phyloP scores from a whole-genome alignment of 495 filamentous ascomycete species.

The Lasiosphaeris hirsuta region DNA sequence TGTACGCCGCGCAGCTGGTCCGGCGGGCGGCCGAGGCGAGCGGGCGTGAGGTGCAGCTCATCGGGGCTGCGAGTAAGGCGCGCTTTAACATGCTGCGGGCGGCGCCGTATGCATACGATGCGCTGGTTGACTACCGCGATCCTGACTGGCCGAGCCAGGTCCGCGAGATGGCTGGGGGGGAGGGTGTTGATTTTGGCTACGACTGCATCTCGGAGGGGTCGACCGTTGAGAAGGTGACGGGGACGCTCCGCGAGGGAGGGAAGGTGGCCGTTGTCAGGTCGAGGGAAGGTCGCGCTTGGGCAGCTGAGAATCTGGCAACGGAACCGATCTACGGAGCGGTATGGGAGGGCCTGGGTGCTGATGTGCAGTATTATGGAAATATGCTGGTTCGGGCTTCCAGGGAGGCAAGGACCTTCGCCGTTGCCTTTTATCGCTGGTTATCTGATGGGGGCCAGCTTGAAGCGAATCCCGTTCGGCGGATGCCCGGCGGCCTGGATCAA shows the following conservation, averaged over 20 bases:
- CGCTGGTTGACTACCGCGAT: conserved; percentile 56
- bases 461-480: conserved; percentile 33
- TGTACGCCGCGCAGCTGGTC: conserved; percentile 40
- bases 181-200: conserved; percentile 28
- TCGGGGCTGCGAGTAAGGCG: conserved; percentile 33
- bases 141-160: conserved; percentile 50
- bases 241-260: conserved; percentile 11
- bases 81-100: conserved; percentile 22
- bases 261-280: conserved; percentile 34
- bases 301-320: conserved; percentile 18
- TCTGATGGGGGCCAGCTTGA: conserved; percentile 18
- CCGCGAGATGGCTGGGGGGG: conserved; percentile 27
- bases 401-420: conserved; percentile 31
- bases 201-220: conserved; percentile 43
- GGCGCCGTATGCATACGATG: conserved; percentile 42
- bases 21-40: conserved; percentile 13
- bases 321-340: conserved; percentile 39
- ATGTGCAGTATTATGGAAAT: conserved; percentile 27
- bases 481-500: conserved; percentile 40
- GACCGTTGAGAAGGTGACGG: conserved; percentile 19
- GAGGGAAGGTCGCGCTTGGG: conserved; percentile 29
- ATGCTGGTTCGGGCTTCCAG: conserved; percentile 10
- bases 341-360: conserved; percentile 41
- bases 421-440: conserved; percentile 34
- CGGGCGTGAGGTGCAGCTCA: conserved; percentile 20